phyloP scores from a whole-genome alignment of 2,329 filamentous ascomycete species.

The Onygenales sp. region DNA sequence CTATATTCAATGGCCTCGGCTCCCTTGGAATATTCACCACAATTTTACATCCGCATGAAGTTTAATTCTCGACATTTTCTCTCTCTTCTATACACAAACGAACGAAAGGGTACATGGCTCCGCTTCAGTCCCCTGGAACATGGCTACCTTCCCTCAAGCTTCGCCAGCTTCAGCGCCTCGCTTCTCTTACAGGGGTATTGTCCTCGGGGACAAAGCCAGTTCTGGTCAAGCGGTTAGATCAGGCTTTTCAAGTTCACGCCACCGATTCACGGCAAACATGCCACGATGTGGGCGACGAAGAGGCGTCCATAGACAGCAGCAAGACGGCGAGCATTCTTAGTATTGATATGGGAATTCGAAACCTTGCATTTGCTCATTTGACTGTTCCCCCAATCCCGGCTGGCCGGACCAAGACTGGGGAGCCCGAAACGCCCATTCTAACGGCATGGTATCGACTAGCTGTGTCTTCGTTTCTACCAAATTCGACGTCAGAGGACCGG shows the following conservation, averaged over 20 bases:
- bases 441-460: conserved; percentile 35
- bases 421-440: conserved; percentile 16
- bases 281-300: conserved; percentile 22
- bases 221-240: conserved; percentile 43
- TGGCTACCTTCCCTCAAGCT: conserved; percentile 40
- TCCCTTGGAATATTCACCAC: neutral
- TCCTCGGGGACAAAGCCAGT: conserved; percentile 51
- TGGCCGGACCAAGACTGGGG: neutral
- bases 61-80: neutral
- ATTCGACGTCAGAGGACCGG: neutral
- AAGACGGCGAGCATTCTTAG: conserved; percentile 50
- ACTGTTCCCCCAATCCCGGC: conserved; percentile 19
- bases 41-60: neutral
- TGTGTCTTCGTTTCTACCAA: conserved; percentile 18
- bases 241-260: neutral
- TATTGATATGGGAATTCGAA: conserved; percentile 77
- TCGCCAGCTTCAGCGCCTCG: conserved; percentile 48
- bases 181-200: conserved; percentile 51
- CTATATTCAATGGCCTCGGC: no score
- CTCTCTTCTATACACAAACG: neutral
- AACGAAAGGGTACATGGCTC: neutral
- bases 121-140: conserved; percentile 2
- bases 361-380: conserved; percentile 65
- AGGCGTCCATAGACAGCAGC: neutral
- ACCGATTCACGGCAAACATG: neutral